Base-by-base conservation (phyloP, 2,329 filamentous ascomycete species). In the Hypoxylon sp. region DNA sequence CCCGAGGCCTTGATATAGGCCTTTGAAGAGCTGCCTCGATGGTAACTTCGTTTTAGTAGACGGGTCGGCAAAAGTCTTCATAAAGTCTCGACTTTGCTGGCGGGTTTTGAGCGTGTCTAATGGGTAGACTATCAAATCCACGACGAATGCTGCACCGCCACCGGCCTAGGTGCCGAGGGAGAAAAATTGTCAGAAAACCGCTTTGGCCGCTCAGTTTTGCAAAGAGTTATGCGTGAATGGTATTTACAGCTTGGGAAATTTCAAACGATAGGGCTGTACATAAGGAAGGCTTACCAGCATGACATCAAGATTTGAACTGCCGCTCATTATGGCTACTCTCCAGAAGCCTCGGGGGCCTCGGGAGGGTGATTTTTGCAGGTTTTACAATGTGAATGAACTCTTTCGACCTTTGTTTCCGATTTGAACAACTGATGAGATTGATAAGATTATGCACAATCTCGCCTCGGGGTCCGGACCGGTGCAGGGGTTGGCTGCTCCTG, bases 101-200 rank as follows among this genome's bases (percentile, higher is more conserved):
- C 94, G 88, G 6, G 94, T 97, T 78, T 97, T 97, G 74, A 97
- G 84, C 0, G 94, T 98, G 77, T 97, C 94, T 14, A 97, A 84
- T 0, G 94, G 94, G 75, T 96, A 97, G 36, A 97, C 88, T 14
- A 97, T 83, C 52, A 97, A 83, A 78, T 97, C 93, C 62, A 97
- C 91, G 0, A 91, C 91, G 77, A 97, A 93, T 25, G 93, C 94
- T 69, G 94, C 94, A 59, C 92, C 86, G 59, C 93, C 93, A 61
- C 94, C 94, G 50, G 94, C 93, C 92, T 96, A 64, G 43, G 52
- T 61, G 41, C 28, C 30, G 50, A 4, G 45, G 17, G 32, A 52
- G 30, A 25, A 34, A 21, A 41, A 30, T 46, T 2, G 28, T 69
- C 46, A 67, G 64, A 62, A 65, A 30, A 59, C 19, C 23, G 38